Conservation (phyloP, 1,284 basidiomycete genomes). For the Somion occarium region DNA sequence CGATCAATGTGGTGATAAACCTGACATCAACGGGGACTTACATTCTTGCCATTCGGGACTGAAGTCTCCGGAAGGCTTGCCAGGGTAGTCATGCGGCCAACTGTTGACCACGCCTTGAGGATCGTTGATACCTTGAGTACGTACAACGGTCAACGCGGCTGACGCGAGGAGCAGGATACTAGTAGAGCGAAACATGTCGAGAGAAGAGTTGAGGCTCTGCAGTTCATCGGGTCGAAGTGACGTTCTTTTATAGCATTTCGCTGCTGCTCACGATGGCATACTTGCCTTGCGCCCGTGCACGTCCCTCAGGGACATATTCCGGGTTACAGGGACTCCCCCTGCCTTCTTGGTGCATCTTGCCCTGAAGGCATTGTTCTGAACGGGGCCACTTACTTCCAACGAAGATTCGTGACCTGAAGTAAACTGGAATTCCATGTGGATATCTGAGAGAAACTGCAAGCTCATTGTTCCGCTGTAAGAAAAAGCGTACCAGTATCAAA, state of each 20-base stretch:
- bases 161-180: not conserved
- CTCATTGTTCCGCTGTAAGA: not conserved
- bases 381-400: not conserved
- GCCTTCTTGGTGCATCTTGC: not conserved
- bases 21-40: constrained; percentile 28
- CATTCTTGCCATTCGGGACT: constrained; percentile 62
- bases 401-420: not conserved
- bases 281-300: too few relatives aligned
- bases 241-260: not conserved
- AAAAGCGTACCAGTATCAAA: not conserved
- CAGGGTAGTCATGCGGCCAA: constrained; percentile 38
- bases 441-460: not conserved
- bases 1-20: not conserved
- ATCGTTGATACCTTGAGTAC: not conserved
- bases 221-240: not conserved
- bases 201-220: not conserved
- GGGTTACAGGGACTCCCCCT: too few relatives aligned
- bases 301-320: too few relatives aligned
- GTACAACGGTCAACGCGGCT: not conserved
- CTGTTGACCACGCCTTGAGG: constrained; percentile 8
- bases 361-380: not conserved
- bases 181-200: not conserved
- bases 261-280: too few relatives aligned
- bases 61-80: constrained; percentile 45
- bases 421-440: too few relatives aligned